Percentiles rank a stretch among this genome's conserved stretches.
These are phyloP conservation scores for Calonectria pseudoreteaudii DNA, from an alignment of 2,329 filamentous ascomycete species.

Conservation along the genomic window DNA sequence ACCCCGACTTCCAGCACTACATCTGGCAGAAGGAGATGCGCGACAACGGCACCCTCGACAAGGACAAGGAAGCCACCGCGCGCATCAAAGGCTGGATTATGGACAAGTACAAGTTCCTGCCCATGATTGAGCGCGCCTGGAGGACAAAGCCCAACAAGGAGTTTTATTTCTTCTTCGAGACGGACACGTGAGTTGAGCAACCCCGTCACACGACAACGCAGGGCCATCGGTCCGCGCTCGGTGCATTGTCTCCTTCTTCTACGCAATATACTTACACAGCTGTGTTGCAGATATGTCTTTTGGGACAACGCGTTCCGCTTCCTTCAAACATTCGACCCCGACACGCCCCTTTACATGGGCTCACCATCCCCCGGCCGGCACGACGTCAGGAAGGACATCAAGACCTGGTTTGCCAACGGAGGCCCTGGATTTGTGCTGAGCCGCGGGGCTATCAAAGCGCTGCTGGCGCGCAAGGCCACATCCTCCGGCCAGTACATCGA, in stretches of 20 bases:
- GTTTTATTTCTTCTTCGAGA: constrained; percentile 69
- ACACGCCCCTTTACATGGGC: constrained; percentile 59
- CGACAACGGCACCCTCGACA: constrained; percentile 48
- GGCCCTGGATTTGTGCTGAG: constrained; percentile 61
- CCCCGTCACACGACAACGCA: background rate
- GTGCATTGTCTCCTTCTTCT: background rate
- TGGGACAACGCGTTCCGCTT: constrained; percentile 61
- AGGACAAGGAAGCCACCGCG: constrained; percentile 44
- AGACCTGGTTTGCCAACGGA: constrained; percentile 61
- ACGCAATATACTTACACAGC: constrained; percentile 10
- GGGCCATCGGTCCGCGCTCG: too few relatives aligned
- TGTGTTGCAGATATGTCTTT: constrained; percentile 41
- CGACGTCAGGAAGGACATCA: constrained; percentile 44
- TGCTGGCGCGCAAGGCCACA: constrained; percentile 48
- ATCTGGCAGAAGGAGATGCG: constrained; percentile 53
- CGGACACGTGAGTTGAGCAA: constrained; percentile 59
- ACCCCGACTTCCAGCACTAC: constrained; percentile 54
- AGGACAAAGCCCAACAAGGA: constrained; percentile 58
- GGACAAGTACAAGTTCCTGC: constrained; percentile 69
- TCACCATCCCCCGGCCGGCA: constrained; percentile 57
- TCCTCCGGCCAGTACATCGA: constrained; percentile 53
- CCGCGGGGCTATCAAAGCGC: constrained; percentile 56
- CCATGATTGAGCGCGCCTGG: constrained; percentile 65
- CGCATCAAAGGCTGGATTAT: constrained; percentile 61
- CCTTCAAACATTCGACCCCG: constrained; percentile 60